phyloP scores from a whole-genome alignment of 23 red algal genomes.

The Gracilariopsis chorda region DNA sequence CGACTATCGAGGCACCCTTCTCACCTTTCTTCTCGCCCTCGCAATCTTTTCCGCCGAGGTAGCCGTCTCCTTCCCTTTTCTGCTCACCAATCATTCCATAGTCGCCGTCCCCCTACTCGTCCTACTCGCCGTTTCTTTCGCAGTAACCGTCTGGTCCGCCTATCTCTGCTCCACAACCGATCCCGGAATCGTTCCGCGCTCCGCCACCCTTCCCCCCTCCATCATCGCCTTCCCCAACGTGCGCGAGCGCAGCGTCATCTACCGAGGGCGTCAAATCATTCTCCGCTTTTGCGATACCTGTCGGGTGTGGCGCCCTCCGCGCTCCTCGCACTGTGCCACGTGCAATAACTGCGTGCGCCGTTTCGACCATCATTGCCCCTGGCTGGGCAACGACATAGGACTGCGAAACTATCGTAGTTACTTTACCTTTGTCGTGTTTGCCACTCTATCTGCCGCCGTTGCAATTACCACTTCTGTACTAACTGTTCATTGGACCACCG shows the following conservation, averaged over 20 bases:
- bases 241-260: conserved; percentile 43
- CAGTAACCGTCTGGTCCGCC: conserved; percentile 59
- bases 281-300: conserved; percentile 96
- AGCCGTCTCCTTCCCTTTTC: conserved; percentile 67
- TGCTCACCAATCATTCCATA: conserved; percentile 35
- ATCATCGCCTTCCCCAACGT: conserved; percentile 56
- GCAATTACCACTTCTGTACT: conserved; percentile 68
- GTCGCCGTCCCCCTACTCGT: conserved; percentile 61
- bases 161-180: conserved; percentile 81
- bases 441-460: conserved; percentile 44
- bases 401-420: conserved; percentile 92
- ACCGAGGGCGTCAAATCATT: conserved; percentile 50
- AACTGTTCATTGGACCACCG: conserved; percentile 58
- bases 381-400: conserved; percentile 86
- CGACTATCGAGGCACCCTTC: conserved; percentile 60
- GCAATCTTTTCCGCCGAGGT: conserved; percentile 38
- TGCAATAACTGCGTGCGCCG: conserved; percentile 97
- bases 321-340: conserved; percentile 82
- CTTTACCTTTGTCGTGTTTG: conserved; percentile 72
- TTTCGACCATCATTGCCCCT: conserved; percentile 99
- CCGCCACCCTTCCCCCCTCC: conserved; percentile 22
- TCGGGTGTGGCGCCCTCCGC: conserved; percentile 88
- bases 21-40: conserved; percentile 33
- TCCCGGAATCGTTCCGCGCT: conserved; percentile 91
- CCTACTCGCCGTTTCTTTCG: conserved; percentile 45